Base-by-base conservation (phyloP, 2,329 filamentous ascomycete species). In the Rutstroemia sp. region DNA sequence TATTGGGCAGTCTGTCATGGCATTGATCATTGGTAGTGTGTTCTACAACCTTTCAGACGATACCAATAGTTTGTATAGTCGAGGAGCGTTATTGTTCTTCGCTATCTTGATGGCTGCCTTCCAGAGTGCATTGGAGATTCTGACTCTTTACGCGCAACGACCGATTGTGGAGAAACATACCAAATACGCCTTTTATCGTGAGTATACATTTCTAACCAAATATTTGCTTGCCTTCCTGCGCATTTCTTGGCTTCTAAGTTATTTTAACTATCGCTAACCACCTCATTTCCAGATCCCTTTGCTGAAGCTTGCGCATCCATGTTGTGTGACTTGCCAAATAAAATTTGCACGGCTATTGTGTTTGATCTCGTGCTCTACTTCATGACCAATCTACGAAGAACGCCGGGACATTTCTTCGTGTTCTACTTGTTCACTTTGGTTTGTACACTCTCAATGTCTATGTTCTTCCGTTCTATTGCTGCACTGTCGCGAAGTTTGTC, bases 81-180 rank as follows among this genome's bases (percentile, higher is more conserved):
- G 82, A 60, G 82, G 81, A 45, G 82, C 81, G 44, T 71, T 87
- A 30, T 74, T 88, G 39, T 88, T 88, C 75, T 87, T 87, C 65
- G 82, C 83, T 48, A 78, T 87, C 51, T 70, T 88, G 56, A 77
- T 87, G 65, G 86, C 84, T 66, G 84, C 82, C 23, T 86, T 86
- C 64, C 75, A 77, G 59, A 80, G 77, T 64, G 78, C 80, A 48
- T 69, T 80, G 16, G 83, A 86, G 77, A 94, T 96, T 68, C 72
- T 94, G 36, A 91, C 88, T 0, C 78, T 96, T 4, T 96, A 94
- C 68, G 82, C 88, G 2, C 91, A 96, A 79, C 86, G 92, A 39
- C 87, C 88, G 1, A 95, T 96, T 65, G 89, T 96, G 58, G 90
- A 96, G 69, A 96, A 96, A 70, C 92, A 96, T 65, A 75, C 79